Evolutionary conservation across 345 rosid genomes (phyloP), one percentile per base, ranked within the genome.

Genomic region (Syzygium grande): DNA sequence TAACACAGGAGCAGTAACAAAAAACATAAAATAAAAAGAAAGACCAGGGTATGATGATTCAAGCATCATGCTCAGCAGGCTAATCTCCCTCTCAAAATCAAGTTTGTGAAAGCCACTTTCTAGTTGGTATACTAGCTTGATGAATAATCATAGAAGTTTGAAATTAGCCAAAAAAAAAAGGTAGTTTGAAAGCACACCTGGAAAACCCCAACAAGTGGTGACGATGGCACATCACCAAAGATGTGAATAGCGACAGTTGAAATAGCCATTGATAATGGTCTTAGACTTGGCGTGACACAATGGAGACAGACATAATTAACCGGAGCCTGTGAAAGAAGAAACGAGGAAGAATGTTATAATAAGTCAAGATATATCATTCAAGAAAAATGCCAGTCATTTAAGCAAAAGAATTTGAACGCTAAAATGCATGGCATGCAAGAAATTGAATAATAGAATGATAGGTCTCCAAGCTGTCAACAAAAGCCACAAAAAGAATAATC

Each of bases 201-300:
- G 89, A 98, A 93, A 86, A 92, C 93, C 55, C 99, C 99, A 89
- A 94, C 99, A 86, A 98, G 97, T 49, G 99, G 99, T 3, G 99
- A 96, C 78, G 99, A 97, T 90, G 99, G 99, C 68, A 98, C 98
- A 89, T 98, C 99, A 11, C 99, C 99, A 87, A 98, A 95, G 84
- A 97, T 88, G 89, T 98, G 99, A 84, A 98, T 98, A 83, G 98
- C 90, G 73, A 97, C 98, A 11, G 98, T 98, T 52, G 99, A 97
- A 52, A 93, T 90, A 63, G 99, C 99, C 98, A 98, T 98, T 80
- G 99, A 97, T 83, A 98, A 73, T 52, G 99, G 98, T 92, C 99
- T 96, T 91, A 97, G 84, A 92, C 96, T 95, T 38, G 98, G 99
- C 91, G 92, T 93, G 59, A 98, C 99, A 88, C 98, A 94, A 89